phyloP scores from a whole-genome alignment of 1,284 basidiomycete genomes.

The Moesziomyces aphidis region DNA sequence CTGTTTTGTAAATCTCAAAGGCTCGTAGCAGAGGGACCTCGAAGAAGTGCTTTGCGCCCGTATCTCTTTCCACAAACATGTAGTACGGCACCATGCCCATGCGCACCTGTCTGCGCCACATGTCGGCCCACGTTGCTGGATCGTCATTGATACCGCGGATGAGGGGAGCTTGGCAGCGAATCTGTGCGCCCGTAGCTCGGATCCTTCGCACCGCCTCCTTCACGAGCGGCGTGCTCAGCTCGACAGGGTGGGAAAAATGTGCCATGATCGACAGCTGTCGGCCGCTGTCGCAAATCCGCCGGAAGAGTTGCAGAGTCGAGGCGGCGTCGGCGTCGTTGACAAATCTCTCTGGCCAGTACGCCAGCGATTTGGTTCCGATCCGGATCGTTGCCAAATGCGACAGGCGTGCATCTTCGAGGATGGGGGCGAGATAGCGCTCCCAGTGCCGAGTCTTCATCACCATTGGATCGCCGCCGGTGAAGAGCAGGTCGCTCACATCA shows the following conservation, averaged over 20 bases:
- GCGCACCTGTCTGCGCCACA: slow-evolving; percentile 6
- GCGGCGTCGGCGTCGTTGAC: slow-evolving; percentile 6
- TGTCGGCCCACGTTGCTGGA: background rate
- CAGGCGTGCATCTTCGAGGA: background rate
- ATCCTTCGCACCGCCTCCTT: slow-evolving; percentile 4
- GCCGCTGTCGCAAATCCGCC: slow-evolving; percentile 3
- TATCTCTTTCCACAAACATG: slow-evolving; percentile 5
- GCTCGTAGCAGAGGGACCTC: slow-evolving; percentile 5
- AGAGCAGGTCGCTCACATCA: slow-evolving; percentile 7
- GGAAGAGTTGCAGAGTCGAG: slow-evolving; percentile 5
- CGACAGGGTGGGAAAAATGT: slow-evolving; percentile 1
- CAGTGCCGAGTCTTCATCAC: slow-evolving; percentile 11
- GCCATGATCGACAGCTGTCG: slow-evolving; percentile 11
- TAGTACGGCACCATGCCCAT: slow-evolving; percentile 4
- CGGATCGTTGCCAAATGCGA: slow-evolving; percentile 5
- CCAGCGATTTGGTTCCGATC: slow-evolving; percentile 9
- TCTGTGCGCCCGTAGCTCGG: slow-evolving; percentile 5
- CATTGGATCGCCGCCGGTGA: slow-evolving; percentile 12
- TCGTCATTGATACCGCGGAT: slow-evolving; percentile 11
- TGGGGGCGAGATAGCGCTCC: slow-evolving; percentile 4
- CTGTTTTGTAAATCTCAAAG: slow-evolving; percentile 9
- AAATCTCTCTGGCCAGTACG: slow-evolving; percentile 9
- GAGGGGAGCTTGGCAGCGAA: slow-evolving; percentile 9
- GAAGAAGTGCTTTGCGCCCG: slow-evolving; percentile 8
- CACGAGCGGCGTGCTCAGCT: slow-evolving; percentile 5